A percentile compares a stretch with the other conserved stretches of the same genome.
These are phyloP conservation scores for Yamadazyma scolyti DNA, from an alignment of 805 yeast genomes.

Conservation along the genomic window DNA sequence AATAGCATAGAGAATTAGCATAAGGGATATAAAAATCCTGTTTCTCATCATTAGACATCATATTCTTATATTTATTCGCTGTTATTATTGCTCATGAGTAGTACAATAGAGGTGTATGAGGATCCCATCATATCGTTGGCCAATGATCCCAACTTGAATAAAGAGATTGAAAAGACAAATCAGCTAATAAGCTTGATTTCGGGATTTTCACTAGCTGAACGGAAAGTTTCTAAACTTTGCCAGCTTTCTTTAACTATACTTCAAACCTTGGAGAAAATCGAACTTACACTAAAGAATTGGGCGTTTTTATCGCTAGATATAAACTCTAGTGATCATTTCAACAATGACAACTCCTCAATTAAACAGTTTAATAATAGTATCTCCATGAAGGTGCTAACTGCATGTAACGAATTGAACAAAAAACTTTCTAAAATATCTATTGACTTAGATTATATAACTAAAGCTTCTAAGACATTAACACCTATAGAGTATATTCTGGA, in stretches of 20 bases:
- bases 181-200: slow-evolving; percentile 40
- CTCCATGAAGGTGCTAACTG: slow-evolving; percentile 50
- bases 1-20: no score
- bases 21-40: no score
- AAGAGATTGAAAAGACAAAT: slow-evolving; percentile 36
- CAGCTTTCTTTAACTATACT: slow-evolving; percentile 44
- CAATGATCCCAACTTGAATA: slow-evolving; percentile 47
- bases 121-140: slow-evolving; percentile 48
- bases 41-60: no score
- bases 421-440: slow-evolving; percentile 37
- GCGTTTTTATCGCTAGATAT: slow-evolving; percentile 51
- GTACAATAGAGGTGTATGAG: slow-evolving; percentile 21
- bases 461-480: slow-evolving; percentile 34
- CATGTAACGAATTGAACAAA: slow-evolving; percentile 46
- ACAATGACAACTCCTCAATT: slow-evolving; percentile 13
- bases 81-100: no score
- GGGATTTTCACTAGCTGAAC: slow-evolving; percentile 39
- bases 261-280: slow-evolving; percentile 48
- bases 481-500: slow-evolving; percentile 51
- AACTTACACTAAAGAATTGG: slow-evolving; percentile 48
- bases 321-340: slow-evolving; percentile 40
- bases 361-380: slow-evolving; percentile 48
- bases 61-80: no score
- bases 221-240: slow-evolving; percentile 46
- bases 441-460: slow-evolving; percentile 46